Evolutionary conservation across 1,284 basidiomycete species (phyloP).

Genomic region (Ganoderma leucocontextum): DNA sequence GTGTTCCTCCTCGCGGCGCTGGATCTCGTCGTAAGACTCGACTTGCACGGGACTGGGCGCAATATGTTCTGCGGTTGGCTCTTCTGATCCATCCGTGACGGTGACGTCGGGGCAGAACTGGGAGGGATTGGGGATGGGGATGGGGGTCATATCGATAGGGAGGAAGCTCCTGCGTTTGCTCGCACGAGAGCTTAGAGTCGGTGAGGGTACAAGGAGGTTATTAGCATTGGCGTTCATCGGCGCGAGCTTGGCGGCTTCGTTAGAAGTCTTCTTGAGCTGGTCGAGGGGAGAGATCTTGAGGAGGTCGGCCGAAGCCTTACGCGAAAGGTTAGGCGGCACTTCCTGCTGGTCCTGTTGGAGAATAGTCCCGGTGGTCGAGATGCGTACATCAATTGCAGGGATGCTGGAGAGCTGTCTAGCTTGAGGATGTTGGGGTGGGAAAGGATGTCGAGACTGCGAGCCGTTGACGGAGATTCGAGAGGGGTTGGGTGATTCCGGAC

Average conservation of each 20-base stretch:
- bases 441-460: slow-evolving; percentile 29
- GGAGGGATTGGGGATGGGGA: slow-evolving; percentile 68
- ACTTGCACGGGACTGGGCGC: slow-evolving; percentile 55
- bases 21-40: slow-evolving; percentile 52
- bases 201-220: slow-evolving; percentile 53
- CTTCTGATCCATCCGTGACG: slow-evolving; percentile 52
- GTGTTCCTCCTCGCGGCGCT: slow-evolving; percentile 74
- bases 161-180: slow-evolving; percentile 86
- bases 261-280: slow-evolving; percentile 40
- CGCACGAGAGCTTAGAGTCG: slow-evolving; percentile 57
- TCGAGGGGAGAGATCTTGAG: slow-evolving; percentile 41
- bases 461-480: slow-evolving; percentile 43
- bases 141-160: slow-evolving; percentile 73
- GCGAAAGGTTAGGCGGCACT: slow-evolving; percentile 45
- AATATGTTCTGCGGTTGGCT: slow-evolving; percentile 44
- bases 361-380: slow-evolving; percentile 71
- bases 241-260: slow-evolving; percentile 36
- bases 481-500: slow-evolving; percentile 53
- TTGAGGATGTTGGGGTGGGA: slow-evolving; percentile 23
- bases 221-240: slow-evolving; percentile 40
- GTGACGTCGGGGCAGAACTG: slow-evolving; percentile 65
- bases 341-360: slow-evolving; percentile 38
- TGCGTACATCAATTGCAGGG: slow-evolving; percentile 63
- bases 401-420: slow-evolving; percentile 16
- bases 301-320: slow-evolving; percentile 38